phyloP scores from a whole-genome alignment of 1,284 basidiomycete genomes.

The Ustilago cynodontis region DNA sequence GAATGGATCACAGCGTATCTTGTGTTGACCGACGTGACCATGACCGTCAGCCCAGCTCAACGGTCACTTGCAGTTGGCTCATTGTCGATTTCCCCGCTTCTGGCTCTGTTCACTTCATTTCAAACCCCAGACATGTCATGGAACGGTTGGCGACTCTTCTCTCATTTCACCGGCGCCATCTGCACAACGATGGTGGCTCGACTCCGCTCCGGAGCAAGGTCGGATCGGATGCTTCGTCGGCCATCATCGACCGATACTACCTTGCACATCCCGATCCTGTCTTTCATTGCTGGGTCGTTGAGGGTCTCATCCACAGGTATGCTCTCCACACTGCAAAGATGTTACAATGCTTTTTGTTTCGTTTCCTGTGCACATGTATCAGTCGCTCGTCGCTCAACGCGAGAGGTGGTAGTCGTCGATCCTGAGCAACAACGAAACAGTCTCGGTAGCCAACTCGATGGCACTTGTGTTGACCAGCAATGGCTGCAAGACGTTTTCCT shows the following conservation, averaged over 20 bases:
- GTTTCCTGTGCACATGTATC: not conserved
- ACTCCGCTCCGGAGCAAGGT: not conserved
- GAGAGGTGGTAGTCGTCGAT: conserved; percentile 86
- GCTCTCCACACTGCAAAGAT: not conserved
- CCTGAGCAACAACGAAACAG: conserved; percentile 93
- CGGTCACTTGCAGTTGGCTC: not conserved
- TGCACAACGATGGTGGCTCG: not conserved
- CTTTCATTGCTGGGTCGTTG: not conserved
- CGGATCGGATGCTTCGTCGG: not conserved
- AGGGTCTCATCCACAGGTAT: not conserved
- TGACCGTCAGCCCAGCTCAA: conserved; percentile 2
- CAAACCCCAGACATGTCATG: not conserved
- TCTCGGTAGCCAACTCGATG: conserved; percentile 94
- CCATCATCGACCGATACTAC: not conserved
- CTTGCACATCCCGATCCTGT: not conserved
- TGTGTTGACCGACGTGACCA: not conserved
- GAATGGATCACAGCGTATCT: not conserved
- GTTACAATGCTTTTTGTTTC: not conserved
- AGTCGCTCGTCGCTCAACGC: conserved; percentile 34
- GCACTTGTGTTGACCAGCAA: conserved; percentile 95
- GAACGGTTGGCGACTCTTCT: not conserved
- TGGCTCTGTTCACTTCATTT: not conserved
- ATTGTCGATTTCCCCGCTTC: not conserved
- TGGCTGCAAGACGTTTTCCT: conserved; percentile 97
- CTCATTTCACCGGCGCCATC: not conserved